Evolutionary conservation across 2,329 filamentous ascomycete genomes (phyloP).

Genomic region (Periglandula ipomoeae): DNA sequence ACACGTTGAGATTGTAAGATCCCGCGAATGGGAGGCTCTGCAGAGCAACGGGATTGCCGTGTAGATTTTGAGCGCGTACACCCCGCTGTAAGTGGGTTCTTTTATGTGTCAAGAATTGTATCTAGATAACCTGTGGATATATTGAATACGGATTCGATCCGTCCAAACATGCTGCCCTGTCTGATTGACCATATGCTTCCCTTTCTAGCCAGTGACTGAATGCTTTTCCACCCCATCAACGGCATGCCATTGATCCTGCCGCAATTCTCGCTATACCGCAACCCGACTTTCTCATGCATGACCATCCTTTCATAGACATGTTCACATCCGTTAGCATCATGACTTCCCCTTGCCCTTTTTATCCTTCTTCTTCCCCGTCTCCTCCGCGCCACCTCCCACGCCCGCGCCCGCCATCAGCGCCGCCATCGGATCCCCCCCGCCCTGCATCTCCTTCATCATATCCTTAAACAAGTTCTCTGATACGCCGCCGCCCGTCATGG

Average conservation of each 20-base stretch:
- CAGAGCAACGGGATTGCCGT: constrained; percentile 32
- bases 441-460: constrained; percentile 89
- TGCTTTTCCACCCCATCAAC: too few relatives aligned
- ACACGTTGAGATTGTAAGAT: constrained; percentile 41
- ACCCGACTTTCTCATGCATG: too few relatives aligned
- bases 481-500: constrained; percentile 85
- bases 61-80: constrained; percentile 8
- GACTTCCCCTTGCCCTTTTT: constrained; percentile 37
- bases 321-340: constrained; percentile 13
- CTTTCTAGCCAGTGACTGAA: too few relatives aligned
- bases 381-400: constrained; percentile 15
- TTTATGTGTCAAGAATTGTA: neutral
- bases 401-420: constrained; percentile 25
- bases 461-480: constrained; percentile 92
- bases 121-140: constrained; percentile 4
- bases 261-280: too few relatives aligned
- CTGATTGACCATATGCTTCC: too few relatives aligned
- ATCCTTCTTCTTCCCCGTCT: constrained; percentile 35
- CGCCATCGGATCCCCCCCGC: constrained; percentile 36
- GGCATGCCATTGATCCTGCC: too few relatives aligned
- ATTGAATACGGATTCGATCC: neutral
- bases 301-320: too few relatives aligned
- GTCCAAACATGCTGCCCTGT: too few relatives aligned
- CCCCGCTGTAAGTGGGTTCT: neutral
- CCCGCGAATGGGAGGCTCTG: constrained; percentile 45